A percentile compares a stretch with the other conserved stretches of the same genome.
Evolutionary conservation across 2,329 filamentous ascomycete genomes (phyloP).

Genomic region (Apiospora rasikravindrae): DNA sequence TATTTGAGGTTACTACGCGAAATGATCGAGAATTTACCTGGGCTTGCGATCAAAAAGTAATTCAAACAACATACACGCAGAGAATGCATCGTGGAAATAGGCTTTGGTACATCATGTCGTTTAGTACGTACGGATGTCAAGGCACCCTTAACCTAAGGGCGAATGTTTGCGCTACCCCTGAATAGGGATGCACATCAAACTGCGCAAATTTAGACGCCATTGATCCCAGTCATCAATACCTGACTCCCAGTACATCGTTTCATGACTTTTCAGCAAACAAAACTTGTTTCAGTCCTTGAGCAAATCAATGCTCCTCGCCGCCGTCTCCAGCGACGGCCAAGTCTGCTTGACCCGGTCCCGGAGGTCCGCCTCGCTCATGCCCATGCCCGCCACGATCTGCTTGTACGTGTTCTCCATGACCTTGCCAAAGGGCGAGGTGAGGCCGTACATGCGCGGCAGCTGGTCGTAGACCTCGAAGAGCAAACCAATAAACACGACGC

Average conservation of each 20-base stretch:
- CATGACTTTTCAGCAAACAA: background rate
- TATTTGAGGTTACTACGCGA: too few species aligned
- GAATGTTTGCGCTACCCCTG: background rate
- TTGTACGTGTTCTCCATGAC: conserved; percentile 31
- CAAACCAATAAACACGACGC: conserved; percentile 33
- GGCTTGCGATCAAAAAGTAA: background rate
- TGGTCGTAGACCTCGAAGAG: conserved; percentile 34
- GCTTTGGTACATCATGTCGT: background rate
- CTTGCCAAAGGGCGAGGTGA: conserved; percentile 31
- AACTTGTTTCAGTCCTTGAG: background rate
- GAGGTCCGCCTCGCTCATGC: conserved; percentile 29
- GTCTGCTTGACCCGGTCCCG: conserved; percentile 27
- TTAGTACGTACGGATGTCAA: background rate
- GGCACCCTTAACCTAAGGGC: background rate
- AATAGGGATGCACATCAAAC: background rate
- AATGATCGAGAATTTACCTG: too few species aligned
- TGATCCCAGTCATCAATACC: background rate
- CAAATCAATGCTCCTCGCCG: conserved; percentile 21
- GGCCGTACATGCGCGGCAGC: conserved; percentile 30
- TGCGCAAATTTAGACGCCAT: background rate
- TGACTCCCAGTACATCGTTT: background rate
- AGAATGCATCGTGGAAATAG: background rate
- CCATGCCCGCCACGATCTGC: conserved; percentile 33
- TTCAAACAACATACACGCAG: background rate
- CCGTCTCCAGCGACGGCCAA: conserved; percentile 30